Conservation (phyloP, 2,329 filamentous ascomycete genomes). For the Monilinia aucupariae region DNA sequence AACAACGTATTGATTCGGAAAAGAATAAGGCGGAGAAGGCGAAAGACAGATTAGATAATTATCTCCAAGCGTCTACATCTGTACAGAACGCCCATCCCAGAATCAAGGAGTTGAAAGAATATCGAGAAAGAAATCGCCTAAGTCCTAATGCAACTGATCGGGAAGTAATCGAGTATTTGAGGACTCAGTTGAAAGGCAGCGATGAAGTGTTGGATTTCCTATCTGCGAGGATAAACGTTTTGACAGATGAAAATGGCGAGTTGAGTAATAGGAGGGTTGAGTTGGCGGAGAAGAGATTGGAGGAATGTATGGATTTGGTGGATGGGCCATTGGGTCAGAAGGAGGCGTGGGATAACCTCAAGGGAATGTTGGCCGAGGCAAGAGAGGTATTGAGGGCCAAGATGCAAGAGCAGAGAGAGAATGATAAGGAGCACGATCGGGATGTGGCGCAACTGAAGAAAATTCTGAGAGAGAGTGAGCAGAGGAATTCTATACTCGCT, state of each 20-base stretch:
- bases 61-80: neutral
- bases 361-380: neutral
- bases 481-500: neutral
- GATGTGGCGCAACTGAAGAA: neutral
- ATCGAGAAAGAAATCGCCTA: neutral
- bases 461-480: conserved; percentile 3
- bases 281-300: neutral
- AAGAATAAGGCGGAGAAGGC: neutral
- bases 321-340: conserved; percentile 7
- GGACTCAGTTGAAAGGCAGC: neutral
- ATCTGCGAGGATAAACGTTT: neutral
- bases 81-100: neutral
- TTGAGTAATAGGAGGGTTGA: neutral
- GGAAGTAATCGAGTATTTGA: neutral
- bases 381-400: neutral
- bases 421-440: neutral
- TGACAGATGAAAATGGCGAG: neutral
- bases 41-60: neutral
- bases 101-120: neutral
- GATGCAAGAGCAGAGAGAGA: neutral
- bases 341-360: conserved; percentile 1
- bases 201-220: neutral
- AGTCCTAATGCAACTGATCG: neutral
- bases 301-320: conserved; percentile 15
- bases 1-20: no score